phyloP scores from a whole-genome alignment of 2,329 filamentous ascomycete genomes.

The Fusarium bactridioides region DNA sequence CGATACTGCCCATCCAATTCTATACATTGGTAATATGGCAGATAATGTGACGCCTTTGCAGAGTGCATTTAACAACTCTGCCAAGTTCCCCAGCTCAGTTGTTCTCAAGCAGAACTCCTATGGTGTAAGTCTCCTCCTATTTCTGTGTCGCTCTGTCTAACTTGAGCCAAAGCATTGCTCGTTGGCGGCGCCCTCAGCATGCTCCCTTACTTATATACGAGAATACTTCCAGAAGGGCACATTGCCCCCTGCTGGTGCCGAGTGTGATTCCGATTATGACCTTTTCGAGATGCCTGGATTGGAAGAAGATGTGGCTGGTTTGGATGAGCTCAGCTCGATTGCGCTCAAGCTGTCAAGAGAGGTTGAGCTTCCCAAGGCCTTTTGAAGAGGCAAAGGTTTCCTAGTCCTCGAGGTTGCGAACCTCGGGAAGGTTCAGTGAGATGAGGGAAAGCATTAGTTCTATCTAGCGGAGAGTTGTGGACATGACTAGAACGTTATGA shows the following conservation, averaged over 20 bases:
- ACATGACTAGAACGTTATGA: neutral
- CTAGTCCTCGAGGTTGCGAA: neutral
- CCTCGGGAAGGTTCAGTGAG: neutral
- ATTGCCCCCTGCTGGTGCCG: constrained; percentile 53
- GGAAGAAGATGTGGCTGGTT: neutral
- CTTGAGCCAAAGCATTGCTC: constrained; percentile 55
- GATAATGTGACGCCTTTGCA: constrained; percentile 59
- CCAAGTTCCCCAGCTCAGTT: constrained; percentile 54
- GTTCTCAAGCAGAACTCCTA: constrained; percentile 60
- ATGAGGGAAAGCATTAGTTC: neutral
- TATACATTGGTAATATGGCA: constrained; percentile 55
- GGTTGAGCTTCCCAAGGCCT: constrained; percentile 25
- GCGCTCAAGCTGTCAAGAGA: constrained; percentile 25
- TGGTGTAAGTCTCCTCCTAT: constrained; percentile 50
- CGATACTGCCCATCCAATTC: constrained; percentile 53
- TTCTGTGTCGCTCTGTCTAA: neutral
- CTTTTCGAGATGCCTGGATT: constrained; percentile 50
- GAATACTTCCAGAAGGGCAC: constrained; percentile 56
- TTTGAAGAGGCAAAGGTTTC: neutral
- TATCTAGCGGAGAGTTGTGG: neutral
- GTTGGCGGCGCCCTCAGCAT: constrained; percentile 53
- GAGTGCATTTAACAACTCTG: constrained; percentile 55
- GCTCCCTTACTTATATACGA: constrained; percentile 52
- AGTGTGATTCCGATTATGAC: constrained; percentile 55
- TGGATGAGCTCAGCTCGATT: constrained; percentile 32